Percentiles rank a stretch among this genome's conserved stretches.
Conservation (phyloP, 495 filamentous ascomycete genomes). For the Penicillium roqueforti region DNA sequence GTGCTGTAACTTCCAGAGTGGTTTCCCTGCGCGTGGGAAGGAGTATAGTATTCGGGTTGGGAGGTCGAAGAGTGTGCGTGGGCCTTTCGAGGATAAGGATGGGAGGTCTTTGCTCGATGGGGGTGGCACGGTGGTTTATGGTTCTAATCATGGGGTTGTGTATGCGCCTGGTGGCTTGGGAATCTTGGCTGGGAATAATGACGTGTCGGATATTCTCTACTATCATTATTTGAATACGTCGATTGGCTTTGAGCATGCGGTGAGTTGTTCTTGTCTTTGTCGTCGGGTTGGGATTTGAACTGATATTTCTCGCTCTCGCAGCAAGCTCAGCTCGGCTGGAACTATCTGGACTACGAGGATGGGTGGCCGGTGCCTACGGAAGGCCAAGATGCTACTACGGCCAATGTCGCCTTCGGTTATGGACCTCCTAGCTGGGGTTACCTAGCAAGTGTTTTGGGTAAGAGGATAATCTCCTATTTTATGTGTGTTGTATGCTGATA, state of each 20-base stretch:
- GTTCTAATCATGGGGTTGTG: constrained; percentile 40
- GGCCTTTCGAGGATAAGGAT: constrained; percentile 42
- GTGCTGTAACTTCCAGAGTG: constrained; percentile 57
- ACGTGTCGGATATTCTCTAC: constrained; percentile 40
- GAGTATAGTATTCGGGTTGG: constrained; percentile 59
- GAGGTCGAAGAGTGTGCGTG: constrained; percentile 30
- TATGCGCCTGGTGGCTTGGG: constrained; percentile 48
- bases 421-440: constrained; percentile 9
- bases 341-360: constrained; percentile 38
- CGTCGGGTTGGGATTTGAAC: neutral
- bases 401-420: constrained; percentile 1
- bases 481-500: neutral
- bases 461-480: neutral
- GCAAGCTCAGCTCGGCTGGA: constrained; percentile 46
- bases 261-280: constrained; percentile 15
- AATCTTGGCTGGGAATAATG: constrained; percentile 28
- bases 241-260: constrained; percentile 35
- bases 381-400: neutral
- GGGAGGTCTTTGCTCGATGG: constrained; percentile 29
- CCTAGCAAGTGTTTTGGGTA: constrained; percentile 10
- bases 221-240: constrained; percentile 48
- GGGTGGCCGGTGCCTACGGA: constrained; percentile 39
- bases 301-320: constrained; percentile 19
- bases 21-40: constrained; percentile 47
- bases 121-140: constrained; percentile 44